Evolutionary conservation across 345 rosid genomes (phyloP), one percentile per base, ranked within the genome.

Genomic region (Rhodamnia rubescens): DNA sequence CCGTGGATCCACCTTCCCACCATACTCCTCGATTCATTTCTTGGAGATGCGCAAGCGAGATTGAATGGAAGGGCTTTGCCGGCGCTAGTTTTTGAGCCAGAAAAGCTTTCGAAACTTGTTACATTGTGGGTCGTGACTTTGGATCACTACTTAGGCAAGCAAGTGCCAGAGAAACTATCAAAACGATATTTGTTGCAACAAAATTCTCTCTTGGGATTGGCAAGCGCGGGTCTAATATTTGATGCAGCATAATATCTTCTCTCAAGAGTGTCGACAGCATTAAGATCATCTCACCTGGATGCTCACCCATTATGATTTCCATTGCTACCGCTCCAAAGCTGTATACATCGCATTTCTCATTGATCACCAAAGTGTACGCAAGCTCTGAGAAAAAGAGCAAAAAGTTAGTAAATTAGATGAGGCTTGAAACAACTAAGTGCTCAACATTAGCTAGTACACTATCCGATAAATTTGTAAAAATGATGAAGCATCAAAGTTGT

Each of bases 311-410:
- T 7, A 87, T 44, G 13, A n/a, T 58, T 22, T 89, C 91, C 5
- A 89, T 80, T 5, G 75, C 51, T 53, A 89, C 85, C 6, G 85
- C 86, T 32, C 89, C 86, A 56, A 87, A 87, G 69, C 85, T 89
- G 15, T 84, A 89, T 5, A 86, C 83, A 9, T 89, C 91, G 5
- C 87, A 82, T 61, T 89, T 89, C 84, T 89, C 86, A 12, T 59
- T 86, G 10, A 86, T 2, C 2, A 80, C 55, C 88, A 87, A 82
- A 32, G 89, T 86, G 61, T 84, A 89, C n/a, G 89, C 91, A 36
- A 89, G 83, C 84, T 89, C 88, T 89, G 82, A 9, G 13, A 55
- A 22, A 20, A 55, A 55, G n/a, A 22, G 22, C 12, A 21, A 55
- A 55, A 55, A 21, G 8, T 7, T 55, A 1, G 5, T 55, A 4